Evolutionary conservation across 1,139 yeast genomes (phyloP).

Genomic region (Debaryomyces sp.): DNA sequence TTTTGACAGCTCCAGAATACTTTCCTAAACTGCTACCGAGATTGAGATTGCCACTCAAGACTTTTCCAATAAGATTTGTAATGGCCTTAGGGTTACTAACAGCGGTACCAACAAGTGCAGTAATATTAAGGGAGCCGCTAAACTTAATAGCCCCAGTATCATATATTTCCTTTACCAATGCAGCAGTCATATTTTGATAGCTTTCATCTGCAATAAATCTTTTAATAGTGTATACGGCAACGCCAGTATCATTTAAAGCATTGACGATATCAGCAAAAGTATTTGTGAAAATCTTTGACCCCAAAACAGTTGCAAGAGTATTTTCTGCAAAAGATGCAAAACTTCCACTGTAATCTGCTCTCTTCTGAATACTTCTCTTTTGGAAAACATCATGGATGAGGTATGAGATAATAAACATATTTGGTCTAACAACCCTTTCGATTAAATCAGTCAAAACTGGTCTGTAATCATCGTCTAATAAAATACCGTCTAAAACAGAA

Average conservation of each 20-base stretch:
- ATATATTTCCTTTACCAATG: slow-evolving; percentile 28
- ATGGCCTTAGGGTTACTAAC: slow-evolving; percentile 31
- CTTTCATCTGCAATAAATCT: slow-evolving; percentile 37
- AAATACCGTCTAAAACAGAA: slow-evolving; percentile 37
- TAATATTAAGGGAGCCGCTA: slow-evolving; percentile 27
- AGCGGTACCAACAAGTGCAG: slow-evolving; percentile 25
- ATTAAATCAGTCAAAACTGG: slow-evolving; percentile 40
- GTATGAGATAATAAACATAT: slow-evolving; percentile 29
- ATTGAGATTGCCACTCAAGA: slow-evolving; percentile 27
- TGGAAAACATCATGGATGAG: slow-evolving; percentile 28
- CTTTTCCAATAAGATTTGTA: slow-evolving; percentile 23
- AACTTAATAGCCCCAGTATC: slow-evolving; percentile 30
- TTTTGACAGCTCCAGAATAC: slow-evolving; percentile 35
- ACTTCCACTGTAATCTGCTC: slow-evolving; percentile 26
- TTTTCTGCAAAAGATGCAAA: slow-evolving; percentile 34
- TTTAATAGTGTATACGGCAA: slow-evolving; percentile 42
- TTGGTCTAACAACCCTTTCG: slow-evolving; percentile 33
- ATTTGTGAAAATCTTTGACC: slow-evolving; percentile 29
- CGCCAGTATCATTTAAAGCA: slow-evolving; percentile 48
- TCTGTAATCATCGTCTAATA: slow-evolving; percentile 39
- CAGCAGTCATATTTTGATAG: slow-evolving; percentile 42
- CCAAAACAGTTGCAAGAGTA: slow-evolving; percentile 30
- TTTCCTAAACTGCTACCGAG: slow-evolving; percentile 24
- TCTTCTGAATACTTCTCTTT: slow-evolving; percentile 21
- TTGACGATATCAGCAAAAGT: slow-evolving; percentile 31